Percentiles rank a stretch among this genome's conserved stretches.
phyloP scores from a whole-genome alignment of 495 filamentous ascomycete species.

The Immersiella caudata region DNA sequence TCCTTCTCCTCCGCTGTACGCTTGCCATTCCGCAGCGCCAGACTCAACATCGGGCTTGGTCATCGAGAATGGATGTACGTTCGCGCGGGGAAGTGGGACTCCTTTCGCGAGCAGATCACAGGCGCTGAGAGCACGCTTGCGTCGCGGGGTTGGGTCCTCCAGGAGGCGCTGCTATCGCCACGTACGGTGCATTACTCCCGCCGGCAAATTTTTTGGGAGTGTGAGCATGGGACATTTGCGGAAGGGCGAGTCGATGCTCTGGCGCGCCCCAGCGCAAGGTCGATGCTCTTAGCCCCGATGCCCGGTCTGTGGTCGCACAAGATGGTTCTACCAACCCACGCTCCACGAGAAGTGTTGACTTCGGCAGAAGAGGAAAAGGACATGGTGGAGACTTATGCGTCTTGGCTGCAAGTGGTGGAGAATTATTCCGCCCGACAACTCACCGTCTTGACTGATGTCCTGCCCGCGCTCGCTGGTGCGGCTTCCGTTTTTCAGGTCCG shows the following conservation, averaged over 20 bases:
- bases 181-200: conserved; percentile 7
- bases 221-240: conserved; percentile 7
- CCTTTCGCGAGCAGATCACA: not conserved
- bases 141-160: conserved; percentile 15
- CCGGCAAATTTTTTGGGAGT: conserved; percentile 2
- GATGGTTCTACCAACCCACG: not conserved
- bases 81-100: not conserved
- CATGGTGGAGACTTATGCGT: not conserved
- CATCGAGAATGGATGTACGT: conserved; percentile 2
- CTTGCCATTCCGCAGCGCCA: not conserved
- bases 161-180: conserved; percentile 11
- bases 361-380: not conserved
- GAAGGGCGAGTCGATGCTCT: not conserved
- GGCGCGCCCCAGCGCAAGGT: not conserved
- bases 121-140: not conserved
- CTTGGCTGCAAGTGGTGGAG: not conserved
- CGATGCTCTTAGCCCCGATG: not conserved
- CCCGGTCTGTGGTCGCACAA: conserved; percentile 7
- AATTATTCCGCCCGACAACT: not conserved
- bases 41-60: not conserved
- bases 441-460: not conserved
- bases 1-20: not conserved
- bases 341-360: not conserved
- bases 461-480: conserved; percentile 1
- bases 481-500: not conserved